Percentiles rank a stretch among this genome's conserved stretches.
phyloP scores from a whole-genome alignment of 176 grass and related monocot species.

The Alopecurus myosuroides region DNA sequence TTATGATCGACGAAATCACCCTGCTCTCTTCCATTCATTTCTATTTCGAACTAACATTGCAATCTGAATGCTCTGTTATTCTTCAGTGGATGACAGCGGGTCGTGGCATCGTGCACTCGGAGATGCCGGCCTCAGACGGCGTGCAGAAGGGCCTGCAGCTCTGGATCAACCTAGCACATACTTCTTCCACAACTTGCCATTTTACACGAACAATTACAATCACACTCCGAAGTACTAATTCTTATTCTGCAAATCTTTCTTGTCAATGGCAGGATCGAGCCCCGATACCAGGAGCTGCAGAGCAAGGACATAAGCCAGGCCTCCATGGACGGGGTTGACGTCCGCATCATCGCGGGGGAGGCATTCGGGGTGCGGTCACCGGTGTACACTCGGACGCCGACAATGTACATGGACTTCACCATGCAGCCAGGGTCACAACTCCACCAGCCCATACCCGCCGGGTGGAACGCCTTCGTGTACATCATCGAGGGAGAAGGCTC shows the following conservation, averaged over 20 bases:
- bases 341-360: slow-evolving; percentile 46
- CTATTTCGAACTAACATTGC: no score
- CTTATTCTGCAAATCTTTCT: neutral
- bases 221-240: neutral
- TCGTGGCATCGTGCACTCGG: slow-evolving; percentile 89
- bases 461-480: slow-evolving; percentile 58
- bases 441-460: slow-evolving; percentile 30
- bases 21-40: neutral
- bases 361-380: slow-evolving; percentile 62
- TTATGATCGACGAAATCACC: no score
- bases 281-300: slow-evolving; percentile 70
- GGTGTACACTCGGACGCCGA: slow-evolving; percentile 69
- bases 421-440: slow-evolving; percentile 27
- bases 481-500: slow-evolving; percentile 50
- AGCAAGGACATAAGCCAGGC: slow-evolving; percentile 76
- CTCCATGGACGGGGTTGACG: slow-evolving; percentile 58
- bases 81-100: slow-evolving; percentile 26
- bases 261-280: slow-evolving; percentile 56
- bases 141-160: slow-evolving; percentile 78
- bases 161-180: slow-evolving; percentile 79
- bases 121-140: slow-evolving; percentile 73
- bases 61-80: no score
- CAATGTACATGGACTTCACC: slow-evolving; percentile 94
- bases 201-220: neutral
- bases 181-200: neutral